phyloP scores from a whole-genome alignment of 2,329 filamentous ascomycete genomes.

The Ophiostoma angusticollis region DNA sequence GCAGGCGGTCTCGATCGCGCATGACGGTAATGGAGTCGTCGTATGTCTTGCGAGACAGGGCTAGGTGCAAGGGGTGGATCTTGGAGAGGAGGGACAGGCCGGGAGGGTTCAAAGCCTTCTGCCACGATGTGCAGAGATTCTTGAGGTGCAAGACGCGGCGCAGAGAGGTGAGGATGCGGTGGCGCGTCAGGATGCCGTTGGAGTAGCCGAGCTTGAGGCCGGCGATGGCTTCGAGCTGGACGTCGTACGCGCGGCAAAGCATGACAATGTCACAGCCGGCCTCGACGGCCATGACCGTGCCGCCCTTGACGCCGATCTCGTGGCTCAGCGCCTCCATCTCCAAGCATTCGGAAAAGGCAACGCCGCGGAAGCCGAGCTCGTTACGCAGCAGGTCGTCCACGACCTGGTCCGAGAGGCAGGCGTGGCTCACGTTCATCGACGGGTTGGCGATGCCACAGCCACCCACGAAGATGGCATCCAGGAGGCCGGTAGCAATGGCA shows the following conservation, averaged over 20 bases:
- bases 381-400: conserved; percentile 81
- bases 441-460: conserved; percentile 86
- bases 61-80: conserved; percentile 70
- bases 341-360: conserved; percentile 87
- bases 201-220: conserved; percentile 82
- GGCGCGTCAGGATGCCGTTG: conserved; percentile 74
- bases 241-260: conserved; percentile 74
- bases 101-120: conserved; percentile 76
- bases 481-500: conserved; percentile 64
- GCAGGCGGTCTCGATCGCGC: conserved; percentile 69
- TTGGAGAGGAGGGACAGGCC: conserved; percentile 65
- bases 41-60: conserved; percentile 73
- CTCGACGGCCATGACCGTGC: conserved; percentile 94
- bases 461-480: conserved; percentile 93
- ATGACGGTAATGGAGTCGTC: conserved; percentile 89
- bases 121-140: conserved; percentile 75
- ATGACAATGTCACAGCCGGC: conserved; percentile 88
- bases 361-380: conserved; percentile 79
- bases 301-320: conserved; percentile 92
- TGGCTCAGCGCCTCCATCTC: conserved; percentile 95
- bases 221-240: conserved; percentile 83
- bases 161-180: conserved; percentile 69
- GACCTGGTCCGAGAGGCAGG: conserved; percentile 83
- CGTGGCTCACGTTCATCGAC: conserved; percentile 90
- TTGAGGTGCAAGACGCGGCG: conserved; percentile 71